Conservation (phyloP, 1,284 basidiomycete genomes). For the Thecaphora frezii region DNA sequence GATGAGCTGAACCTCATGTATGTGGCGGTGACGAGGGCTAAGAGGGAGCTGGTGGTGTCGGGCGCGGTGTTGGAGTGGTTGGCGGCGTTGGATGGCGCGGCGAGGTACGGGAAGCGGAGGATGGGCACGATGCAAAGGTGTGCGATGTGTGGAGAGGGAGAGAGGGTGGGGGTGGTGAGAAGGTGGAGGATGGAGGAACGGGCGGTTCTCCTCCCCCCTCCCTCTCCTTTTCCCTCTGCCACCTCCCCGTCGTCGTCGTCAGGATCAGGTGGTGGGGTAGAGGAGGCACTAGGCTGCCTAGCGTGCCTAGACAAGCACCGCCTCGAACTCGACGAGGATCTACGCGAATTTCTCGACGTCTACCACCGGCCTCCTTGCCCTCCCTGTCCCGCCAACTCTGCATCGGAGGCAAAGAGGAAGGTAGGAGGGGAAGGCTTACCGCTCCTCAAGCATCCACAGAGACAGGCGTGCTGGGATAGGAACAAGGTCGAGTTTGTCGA, state of each 20-base stretch:
- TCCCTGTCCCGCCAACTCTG: too few species aligned
- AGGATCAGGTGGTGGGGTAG: too few species aligned
- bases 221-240: too few species aligned
- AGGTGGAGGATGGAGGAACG: not conserved
- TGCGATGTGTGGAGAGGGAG: not conserved
- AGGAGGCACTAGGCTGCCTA: slow-evolving; percentile 12
- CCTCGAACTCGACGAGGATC: not conserved
- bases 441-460: not conserved
- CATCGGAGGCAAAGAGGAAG: not conserved
- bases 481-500: not conserved
- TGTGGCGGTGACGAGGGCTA: slow-evolving; percentile 47
- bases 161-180: not conserved
- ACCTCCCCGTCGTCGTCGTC: too few species aligned
- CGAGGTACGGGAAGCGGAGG: slow-evolving; percentile 15
- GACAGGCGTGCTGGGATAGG: not conserved
- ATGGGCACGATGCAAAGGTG: not conserved
- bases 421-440: too few species aligned
- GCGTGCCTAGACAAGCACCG: slow-evolving; percentile 7
- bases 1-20: slow-evolving; percentile 52
- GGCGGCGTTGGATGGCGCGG: slow-evolving; percentile 34
- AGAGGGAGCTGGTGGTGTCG: slow-evolving; percentile 31
- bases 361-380: not conserved
- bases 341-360: not conserved
- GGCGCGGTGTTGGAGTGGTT: slow-evolving; percentile 40
- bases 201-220: too few species aligned